Evolutionary conservation across 2,329 filamentous ascomycete species (phyloP).

Genomic region (Pyricularia sp.): DNA sequence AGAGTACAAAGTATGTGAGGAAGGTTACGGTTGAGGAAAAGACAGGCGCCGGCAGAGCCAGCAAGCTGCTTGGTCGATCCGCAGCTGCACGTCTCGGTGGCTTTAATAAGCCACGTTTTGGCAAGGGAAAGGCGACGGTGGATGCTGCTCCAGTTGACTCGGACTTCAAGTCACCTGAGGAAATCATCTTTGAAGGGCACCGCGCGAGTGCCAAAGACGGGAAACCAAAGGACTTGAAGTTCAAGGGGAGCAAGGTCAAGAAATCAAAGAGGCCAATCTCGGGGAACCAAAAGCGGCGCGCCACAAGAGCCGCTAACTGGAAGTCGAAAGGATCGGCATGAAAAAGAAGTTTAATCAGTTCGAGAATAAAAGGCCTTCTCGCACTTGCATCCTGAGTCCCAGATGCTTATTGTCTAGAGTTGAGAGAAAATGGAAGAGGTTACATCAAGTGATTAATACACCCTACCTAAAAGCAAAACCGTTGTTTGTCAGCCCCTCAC

Average conservation of each 20-base stretch:
- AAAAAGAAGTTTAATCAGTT: background rate
- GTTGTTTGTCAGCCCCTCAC: background rate
- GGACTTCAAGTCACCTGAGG: conserved; percentile 47
- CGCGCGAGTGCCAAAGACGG: conserved; percentile 56
- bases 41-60: conserved; percentile 59
- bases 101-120: conserved; percentile 15
- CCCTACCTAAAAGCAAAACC: background rate
- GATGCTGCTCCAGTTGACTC: background rate
- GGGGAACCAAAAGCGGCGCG: conserved; percentile 26
- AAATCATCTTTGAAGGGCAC: conserved; percentile 70
- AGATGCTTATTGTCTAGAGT: background rate
- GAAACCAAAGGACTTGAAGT: conserved; percentile 47
- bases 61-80: conserved; percentile 60
- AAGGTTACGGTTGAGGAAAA: conserved; percentile 56
- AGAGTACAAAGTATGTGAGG: conserved; percentile 46
- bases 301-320: conserved; percentile 9
- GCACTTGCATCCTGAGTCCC: background rate
- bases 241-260: conserved; percentile 38
- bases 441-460: background rate
- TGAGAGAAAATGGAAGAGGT: background rate
- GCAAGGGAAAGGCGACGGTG: conserved; percentile 7
- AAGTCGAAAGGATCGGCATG: conserved; percentile 4
- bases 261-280: conserved; percentile 27
- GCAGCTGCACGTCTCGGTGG: conserved; percentile 33
- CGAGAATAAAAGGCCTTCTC: background rate